Percentiles rank a stretch among this genome's conserved stretches.
phyloP scores from a whole-genome alignment of 352 stramenopile species.

The Phytophthora sansomeana region DNA sequence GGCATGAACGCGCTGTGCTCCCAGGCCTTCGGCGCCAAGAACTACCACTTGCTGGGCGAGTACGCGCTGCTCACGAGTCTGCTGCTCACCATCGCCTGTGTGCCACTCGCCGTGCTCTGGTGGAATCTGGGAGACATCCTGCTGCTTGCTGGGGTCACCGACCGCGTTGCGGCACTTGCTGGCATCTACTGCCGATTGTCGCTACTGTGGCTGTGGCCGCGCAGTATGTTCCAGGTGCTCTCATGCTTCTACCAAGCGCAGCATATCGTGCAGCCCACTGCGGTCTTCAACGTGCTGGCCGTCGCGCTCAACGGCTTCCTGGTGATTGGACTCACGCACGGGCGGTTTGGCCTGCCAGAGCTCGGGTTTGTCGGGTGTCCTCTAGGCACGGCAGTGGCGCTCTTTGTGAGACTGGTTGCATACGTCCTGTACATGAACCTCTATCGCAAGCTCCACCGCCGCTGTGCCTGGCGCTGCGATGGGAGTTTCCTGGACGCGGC shows the following conservation, averaged over 20 bases:
- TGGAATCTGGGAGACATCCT: conserved; percentile 77
- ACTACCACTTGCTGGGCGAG: conserved; percentile 74
- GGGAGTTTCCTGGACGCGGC: conserved; percentile 54
- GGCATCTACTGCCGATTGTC: conserved; percentile 71
- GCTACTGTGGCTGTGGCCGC: conserved; percentile 80
- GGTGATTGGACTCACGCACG: conserved; percentile 74
- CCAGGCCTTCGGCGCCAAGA: conserved; percentile 87
- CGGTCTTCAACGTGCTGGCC: conserved; percentile 61
- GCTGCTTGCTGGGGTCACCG: conserved; percentile 45
- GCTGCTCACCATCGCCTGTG: conserved; percentile 65
- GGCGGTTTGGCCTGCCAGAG: conserved; percentile 56
- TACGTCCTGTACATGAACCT: conserved; percentile 80
- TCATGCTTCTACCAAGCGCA: conserved; percentile 85
- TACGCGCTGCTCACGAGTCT: conserved; percentile 72
- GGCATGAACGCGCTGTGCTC: conserved; percentile 85
- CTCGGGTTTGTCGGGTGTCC: conserved; percentile 84
- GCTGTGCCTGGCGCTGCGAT: conserved; percentile 63
- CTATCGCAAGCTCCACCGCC: conserved; percentile 59
- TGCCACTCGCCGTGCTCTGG: conserved; percentile 79
- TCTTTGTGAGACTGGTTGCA: conserved; percentile 55
- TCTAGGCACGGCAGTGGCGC: conserved; percentile 67
- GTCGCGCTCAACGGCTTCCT: conserved; percentile 73
- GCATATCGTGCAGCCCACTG: conserved; percentile 79
- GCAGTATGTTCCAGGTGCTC: conserved; percentile 81
- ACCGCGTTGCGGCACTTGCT: conserved; percentile 53